Percentiles rank a stretch among this genome's conserved stretches.
Evolutionary conservation across 108 stramenopile genomes (phyloP).

Genomic region (Schizochytrium sp.): DNA sequence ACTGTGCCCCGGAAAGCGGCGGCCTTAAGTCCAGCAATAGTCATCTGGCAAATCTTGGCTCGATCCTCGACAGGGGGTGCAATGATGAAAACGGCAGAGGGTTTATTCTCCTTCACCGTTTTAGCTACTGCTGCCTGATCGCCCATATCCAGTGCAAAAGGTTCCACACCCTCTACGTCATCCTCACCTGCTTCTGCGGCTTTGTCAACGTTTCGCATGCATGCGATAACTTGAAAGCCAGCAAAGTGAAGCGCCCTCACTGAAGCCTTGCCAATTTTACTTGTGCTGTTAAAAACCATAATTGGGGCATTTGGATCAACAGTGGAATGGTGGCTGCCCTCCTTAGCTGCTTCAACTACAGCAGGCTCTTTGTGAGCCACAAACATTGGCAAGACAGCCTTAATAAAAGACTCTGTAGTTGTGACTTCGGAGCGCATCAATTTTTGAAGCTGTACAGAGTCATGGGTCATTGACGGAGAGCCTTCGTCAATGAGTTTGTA

Average conservation of each 20-base stretch:
- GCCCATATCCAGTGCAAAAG: background rate
- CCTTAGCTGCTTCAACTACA: background rate
- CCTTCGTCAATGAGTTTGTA: constrained; percentile 35
- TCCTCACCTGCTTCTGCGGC: background rate
- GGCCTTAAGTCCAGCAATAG: background rate
- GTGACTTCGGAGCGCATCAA: background rate
- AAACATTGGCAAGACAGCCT: background rate
- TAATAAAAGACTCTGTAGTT: background rate
- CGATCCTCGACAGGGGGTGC: background rate
- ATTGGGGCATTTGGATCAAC: background rate
- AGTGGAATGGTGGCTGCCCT: background rate
- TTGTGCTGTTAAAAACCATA: background rate
- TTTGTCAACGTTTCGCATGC: background rate
- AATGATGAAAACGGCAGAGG: background rate
- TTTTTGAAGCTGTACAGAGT: background rate
- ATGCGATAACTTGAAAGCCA: background rate
- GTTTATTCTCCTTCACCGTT: background rate
- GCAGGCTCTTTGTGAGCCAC: background rate
- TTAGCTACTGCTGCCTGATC: background rate
- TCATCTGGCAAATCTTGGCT: background rate
- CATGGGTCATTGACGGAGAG: background rate
- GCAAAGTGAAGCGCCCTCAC: background rate
- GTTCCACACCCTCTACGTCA: background rate
- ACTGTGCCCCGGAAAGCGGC: background rate
- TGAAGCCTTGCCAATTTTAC: background rate